Conservation (phyloP, 1,284 basidiomycete genomes). For the Rhizoctonia solani region DNA sequence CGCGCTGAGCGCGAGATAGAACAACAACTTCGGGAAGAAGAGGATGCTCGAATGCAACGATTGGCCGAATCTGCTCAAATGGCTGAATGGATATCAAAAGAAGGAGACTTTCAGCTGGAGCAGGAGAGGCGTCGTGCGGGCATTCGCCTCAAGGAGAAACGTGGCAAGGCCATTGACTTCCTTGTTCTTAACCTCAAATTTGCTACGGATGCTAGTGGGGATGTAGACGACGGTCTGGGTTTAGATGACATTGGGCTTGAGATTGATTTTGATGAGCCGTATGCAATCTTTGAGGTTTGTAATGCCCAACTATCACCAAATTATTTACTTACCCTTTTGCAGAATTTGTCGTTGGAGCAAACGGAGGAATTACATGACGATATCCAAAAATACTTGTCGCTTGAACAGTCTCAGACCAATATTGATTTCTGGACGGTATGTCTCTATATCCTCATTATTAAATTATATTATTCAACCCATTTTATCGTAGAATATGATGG, state of each 20-base stretch:
- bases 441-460: slow-evolving; percentile 36
- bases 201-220: slow-evolving; percentile 57
- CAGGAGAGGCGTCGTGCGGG: slow-evolving; percentile 90
- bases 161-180: slow-evolving; percentile 95
- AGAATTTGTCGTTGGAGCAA: slow-evolving; percentile 87
- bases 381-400: slow-evolving; percentile 86
- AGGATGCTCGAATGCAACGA: slow-evolving; percentile 85
- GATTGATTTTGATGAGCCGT: slow-evolving; percentile 97
- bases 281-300: slow-evolving; percentile 91
- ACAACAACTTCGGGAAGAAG: slow-evolving; percentile 85
- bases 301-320: background rate
- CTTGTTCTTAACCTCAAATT: slow-evolving; percentile 91
- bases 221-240: slow-evolving; percentile 68
- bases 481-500: slow-evolving; percentile 82
- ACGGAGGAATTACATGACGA: slow-evolving; percentile 93
- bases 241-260: slow-evolving; percentile 86
- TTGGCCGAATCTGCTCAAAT: slow-evolving; percentile 93
- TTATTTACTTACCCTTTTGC: slow-evolving; percentile 41
- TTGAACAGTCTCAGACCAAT: slow-evolving; percentile 85
- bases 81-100: slow-evolving; percentile 97
- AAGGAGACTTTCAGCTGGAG: slow-evolving; percentile 96
- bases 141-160: slow-evolving; percentile 92
- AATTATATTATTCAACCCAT: background rate
- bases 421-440: slow-evolving; percentile 96
- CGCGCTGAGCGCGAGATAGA: slow-evolving; percentile 93